A percentile compares a stretch with the other conserved stretches of the same genome.
These are phyloP conservation scores for Sporothrix pseudoabietina DNA, from an alignment of 2,329 filamentous ascomycete genomes.

Conservation along the genomic window DNA sequence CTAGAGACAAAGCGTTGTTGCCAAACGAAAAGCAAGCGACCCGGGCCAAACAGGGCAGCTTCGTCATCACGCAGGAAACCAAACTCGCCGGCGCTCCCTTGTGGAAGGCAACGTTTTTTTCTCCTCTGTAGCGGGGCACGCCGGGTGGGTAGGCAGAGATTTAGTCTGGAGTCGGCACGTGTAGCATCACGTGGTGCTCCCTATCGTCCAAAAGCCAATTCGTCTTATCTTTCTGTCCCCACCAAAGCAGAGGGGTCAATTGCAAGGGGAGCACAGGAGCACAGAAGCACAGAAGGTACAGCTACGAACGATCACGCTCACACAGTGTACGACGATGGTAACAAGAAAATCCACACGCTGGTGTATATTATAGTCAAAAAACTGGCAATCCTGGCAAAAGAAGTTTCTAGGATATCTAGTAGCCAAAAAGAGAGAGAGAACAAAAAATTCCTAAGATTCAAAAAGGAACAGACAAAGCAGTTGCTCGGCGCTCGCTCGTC, in stretches of 20 bases:
- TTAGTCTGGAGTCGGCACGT: conserved; percentile 12
- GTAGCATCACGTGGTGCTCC: background rate
- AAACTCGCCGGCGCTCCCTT: background rate
- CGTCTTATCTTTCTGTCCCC: background rate
- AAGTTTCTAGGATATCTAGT: conserved; percentile 17
- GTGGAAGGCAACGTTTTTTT: conserved; percentile 24
- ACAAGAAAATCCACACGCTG: conserved; percentile 26
- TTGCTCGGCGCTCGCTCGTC: conserved; percentile 15
- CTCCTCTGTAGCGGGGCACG: conserved; percentile 23
- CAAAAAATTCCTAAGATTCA: conserved; percentile 3
- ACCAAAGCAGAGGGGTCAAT: background rate
- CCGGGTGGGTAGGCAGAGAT: conserved; percentile 6
- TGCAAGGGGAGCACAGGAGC: background rate
- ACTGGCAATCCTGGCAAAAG: conserved; percentile 16
- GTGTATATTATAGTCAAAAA: conserved; percentile 28
- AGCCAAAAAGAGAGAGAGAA: conserved; percentile 20
- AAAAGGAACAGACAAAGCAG: conserved; percentile 6
- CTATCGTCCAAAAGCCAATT: too few relatives aligned
- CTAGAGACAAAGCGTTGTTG: background rate
- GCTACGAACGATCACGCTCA: background rate
- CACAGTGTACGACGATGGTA: background rate
- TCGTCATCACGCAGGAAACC: conserved; percentile 31
- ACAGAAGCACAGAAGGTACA: background rate
- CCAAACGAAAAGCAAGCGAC: background rate
- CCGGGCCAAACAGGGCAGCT: conserved; percentile 2